These are phyloP conservation scores for Agaricus bisporus DNA, from an alignment of 768 basidiomycete species.

Conservation along the genomic window DNA sequence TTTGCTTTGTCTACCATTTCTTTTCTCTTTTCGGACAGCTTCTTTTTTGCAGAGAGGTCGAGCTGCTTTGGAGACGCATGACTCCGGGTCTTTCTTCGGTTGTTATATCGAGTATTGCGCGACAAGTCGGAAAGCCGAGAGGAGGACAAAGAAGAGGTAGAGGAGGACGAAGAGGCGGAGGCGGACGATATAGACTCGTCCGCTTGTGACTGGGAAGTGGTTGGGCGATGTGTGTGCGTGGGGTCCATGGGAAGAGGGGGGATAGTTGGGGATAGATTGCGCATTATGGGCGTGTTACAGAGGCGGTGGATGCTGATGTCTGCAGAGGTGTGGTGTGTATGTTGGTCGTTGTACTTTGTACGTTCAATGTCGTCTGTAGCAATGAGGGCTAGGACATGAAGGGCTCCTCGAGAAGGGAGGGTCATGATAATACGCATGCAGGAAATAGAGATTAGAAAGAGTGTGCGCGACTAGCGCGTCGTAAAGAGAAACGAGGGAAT, in stretches of 20 bases:
- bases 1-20: slow-evolving; percentile 30
- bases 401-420: slow-evolving; percentile 21
- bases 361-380: slow-evolving; percentile 20
- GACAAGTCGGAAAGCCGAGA: slow-evolving; percentile 20
- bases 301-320: slow-evolving; percentile 16
- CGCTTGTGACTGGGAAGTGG: background rate
- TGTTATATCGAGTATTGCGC: slow-evolving; percentile 15
- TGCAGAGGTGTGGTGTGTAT: slow-evolving; percentile 11
- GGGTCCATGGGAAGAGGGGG: slow-evolving; percentile 13
- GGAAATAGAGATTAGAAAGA: slow-evolving; percentile 19
- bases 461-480: slow-evolving; percentile 18
- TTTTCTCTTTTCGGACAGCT: slow-evolving; percentile 26
- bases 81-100: slow-evolving; percentile 14
- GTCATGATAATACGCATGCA: slow-evolving; percentile 26
- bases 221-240: slow-evolving; percentile 10
- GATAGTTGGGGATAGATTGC: slow-evolving; percentile 19
- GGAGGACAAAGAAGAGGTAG: slow-evolving; percentile 17
- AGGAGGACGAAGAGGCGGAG: slow-evolving; percentile 26
- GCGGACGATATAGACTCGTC: slow-evolving; percentile 4
- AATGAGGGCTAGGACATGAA: slow-evolving; percentile 32
- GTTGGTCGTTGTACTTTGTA: slow-evolving; percentile 11
- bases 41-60: slow-evolving; percentile 18
- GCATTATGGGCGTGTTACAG: slow-evolving; percentile 14
- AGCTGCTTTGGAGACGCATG: slow-evolving; percentile 21
- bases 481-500: slow-evolving; percentile 14